Percentiles rank a stretch among this genome's conserved stretches.
phyloP scores from a whole-genome alignment of 2,329 filamentous ascomycete species.

The Aureobasidium vineae region DNA sequence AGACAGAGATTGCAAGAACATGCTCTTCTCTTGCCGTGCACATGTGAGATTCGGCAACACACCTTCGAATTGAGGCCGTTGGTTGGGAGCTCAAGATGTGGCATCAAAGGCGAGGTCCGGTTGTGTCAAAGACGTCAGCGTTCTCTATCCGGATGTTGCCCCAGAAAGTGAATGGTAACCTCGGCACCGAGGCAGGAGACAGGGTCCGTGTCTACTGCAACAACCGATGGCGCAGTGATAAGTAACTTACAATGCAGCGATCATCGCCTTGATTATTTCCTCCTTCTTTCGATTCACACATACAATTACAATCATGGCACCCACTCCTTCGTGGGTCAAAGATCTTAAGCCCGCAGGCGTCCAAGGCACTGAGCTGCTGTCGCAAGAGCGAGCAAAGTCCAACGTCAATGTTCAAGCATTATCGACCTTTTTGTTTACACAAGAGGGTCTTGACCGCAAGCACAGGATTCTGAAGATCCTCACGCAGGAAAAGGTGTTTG shows the following conservation, averaged over 20 bases:
- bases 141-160: constrained; percentile 6
- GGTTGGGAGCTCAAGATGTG: no score
- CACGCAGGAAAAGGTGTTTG: constrained; percentile 66
- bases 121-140: background rate
- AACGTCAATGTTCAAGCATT: constrained; percentile 66
- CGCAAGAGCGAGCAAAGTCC: constrained; percentile 65
- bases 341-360: constrained; percentile 63
- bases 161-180: constrained; percentile 1
- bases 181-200: constrained; percentile 22
- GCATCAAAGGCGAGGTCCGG: background rate
- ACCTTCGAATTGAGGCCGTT: no score
- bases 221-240: constrained; percentile 10
- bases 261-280: constrained; percentile 16
- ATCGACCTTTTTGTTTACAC: constrained; percentile 67
- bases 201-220: background rate
- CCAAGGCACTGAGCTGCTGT: constrained; percentile 67
- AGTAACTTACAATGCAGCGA: constrained; percentile 10
- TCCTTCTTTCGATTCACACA: background rate
- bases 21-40: background rate
- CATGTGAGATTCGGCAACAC: background rate
- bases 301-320: constrained; percentile 27
- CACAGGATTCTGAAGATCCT: constrained; percentile 63
- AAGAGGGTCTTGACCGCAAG: constrained; percentile 61
- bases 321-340: constrained; percentile 62
- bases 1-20: background rate